Percentiles rank a stretch among this genome's conserved stretches.
phyloP scores from a whole-genome alignment of 2,329 filamentous ascomycete genomes.

The Lojkania enalia region DNA sequence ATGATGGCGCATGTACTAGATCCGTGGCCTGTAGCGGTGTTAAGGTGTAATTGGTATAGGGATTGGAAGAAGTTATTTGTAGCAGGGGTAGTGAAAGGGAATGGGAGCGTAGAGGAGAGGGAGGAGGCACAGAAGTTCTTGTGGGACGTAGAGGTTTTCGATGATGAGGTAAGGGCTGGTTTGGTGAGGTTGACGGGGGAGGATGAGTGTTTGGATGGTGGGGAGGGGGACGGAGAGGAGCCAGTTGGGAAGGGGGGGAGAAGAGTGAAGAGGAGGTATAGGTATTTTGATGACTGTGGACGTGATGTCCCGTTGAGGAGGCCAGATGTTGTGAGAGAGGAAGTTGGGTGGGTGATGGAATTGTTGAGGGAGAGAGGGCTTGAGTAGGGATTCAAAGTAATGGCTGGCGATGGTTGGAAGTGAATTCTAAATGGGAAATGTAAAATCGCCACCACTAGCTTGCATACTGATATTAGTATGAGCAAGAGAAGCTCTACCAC shows the following conservation, averaged over 20 bases:
- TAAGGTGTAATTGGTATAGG: neutral
- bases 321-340: constrained; percentile 5
- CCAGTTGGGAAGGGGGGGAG: neutral
- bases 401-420: neutral
- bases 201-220: neutral
- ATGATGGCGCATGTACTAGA: neutral
- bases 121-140: constrained; percentile 1
- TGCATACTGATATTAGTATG: no score
- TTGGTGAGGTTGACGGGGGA: constrained; percentile 5
- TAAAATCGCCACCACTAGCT: no score
- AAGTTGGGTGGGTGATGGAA: constrained; percentile 7
- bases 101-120: constrained; percentile 4
- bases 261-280: constrained; percentile 6
- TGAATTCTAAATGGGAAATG: no score
- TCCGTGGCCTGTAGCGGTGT: constrained; percentile 3
- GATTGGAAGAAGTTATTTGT: constrained; percentile 4
- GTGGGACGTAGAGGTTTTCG: neutral
- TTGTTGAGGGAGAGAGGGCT: constrained; percentile 1
- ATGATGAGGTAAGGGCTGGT: constrained; percentile 2
- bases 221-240: neutral
- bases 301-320: constrained; percentile 3
- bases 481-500: no score
- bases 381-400: neutral
- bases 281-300: constrained; percentile 1
- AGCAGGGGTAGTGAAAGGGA: constrained; percentile 3